Percentiles rank a stretch among this genome's conserved stretches.
Evolutionary conservation across 148 eudicot species (phyloP).

Genomic region (Salicornia ramosissima): DNA sequence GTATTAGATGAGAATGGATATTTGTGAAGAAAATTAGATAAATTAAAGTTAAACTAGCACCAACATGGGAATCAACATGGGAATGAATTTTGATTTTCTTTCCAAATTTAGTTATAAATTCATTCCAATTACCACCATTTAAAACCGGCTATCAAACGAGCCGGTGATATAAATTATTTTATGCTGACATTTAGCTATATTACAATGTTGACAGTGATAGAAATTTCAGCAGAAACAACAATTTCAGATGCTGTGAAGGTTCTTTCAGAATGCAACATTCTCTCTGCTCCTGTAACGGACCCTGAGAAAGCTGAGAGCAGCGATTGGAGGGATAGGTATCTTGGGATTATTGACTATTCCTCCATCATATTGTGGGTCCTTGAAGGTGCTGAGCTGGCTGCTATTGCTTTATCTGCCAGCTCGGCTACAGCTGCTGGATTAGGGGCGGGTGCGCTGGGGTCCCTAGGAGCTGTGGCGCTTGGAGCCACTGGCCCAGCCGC

Average conservation of each 20-base stretch:
- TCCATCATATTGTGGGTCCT: constrained; percentile 84
- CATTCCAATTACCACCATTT: no score
- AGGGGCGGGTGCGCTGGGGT: constrained; percentile 83
- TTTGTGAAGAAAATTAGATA: no score
- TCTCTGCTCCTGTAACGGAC: constrained; percentile 78
- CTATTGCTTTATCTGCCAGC: constrained; percentile 72
- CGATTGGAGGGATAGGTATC: constrained; percentile 70
- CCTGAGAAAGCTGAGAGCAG: constrained; percentile 39
- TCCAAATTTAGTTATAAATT: no score
- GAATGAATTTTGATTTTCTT: no score
- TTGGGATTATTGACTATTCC: constrained; percentile 81
- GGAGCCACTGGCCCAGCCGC: constrained; percentile 85
- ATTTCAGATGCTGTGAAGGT: constrained; percentile 69
- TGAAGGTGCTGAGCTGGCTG: constrained; percentile 74
- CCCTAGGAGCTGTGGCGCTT: constrained; percentile 66
- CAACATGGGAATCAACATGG: no score
- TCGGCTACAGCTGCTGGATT: constrained; percentile 85
- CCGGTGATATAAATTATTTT: not conserved
- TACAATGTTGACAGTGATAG: constrained; percentile 82
- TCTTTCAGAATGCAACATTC: constrained; percentile 75
- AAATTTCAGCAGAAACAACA: constrained; percentile 59
- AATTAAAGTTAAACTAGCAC: no score
- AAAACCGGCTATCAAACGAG: no score
- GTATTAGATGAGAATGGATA: no score
- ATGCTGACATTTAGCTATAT: no score